Percentiles rank a stretch among this genome's conserved stretches.
phyloP scores from a whole-genome alignment of 345 rosid genomes.

The Combretum micranthum region DNA sequence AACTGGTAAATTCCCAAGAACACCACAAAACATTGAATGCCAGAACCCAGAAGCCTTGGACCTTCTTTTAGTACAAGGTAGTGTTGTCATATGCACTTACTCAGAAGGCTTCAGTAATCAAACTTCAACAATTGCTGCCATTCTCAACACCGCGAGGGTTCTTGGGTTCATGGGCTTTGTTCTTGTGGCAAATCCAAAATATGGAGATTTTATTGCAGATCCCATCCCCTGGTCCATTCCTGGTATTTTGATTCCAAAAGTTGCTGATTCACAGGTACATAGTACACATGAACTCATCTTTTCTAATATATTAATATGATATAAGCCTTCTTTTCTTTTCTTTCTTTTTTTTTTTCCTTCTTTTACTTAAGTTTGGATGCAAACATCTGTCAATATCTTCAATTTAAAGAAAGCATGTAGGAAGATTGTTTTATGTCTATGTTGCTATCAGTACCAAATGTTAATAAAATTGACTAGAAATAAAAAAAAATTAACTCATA shows the following conservation, averaged over 20 bases:
- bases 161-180: constrained; percentile 58
- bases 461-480: too few species aligned
- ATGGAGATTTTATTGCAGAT: constrained; percentile 62
- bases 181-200: constrained; percentile 52
- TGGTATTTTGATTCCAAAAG: constrained; percentile 57
- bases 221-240: constrained; percentile 46
- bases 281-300: neutral
- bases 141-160: constrained; percentile 47
- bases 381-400: too few species aligned
- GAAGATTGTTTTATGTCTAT: too few species aligned
- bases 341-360: too few species aligned
- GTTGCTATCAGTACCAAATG: too few species aligned
- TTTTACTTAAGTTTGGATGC: too few species aligned
- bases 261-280: constrained; percentile 51
- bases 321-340: too few species aligned
- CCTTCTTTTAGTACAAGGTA: constrained; percentile 35
- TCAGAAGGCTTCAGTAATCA: constrained; percentile 61
- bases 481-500: too few species aligned
- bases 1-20: constrained; percentile 41
- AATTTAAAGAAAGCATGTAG: too few species aligned
- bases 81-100: constrained; percentile 65
- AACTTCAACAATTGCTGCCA: constrained; percentile 48
- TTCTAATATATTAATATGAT: neutral
- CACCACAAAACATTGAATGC: constrained; percentile 50
- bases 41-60: constrained; percentile 59